phyloP scores from a whole-genome alignment of 1,139 yeast species.

The Geotrichum macrosporum region DNA sequence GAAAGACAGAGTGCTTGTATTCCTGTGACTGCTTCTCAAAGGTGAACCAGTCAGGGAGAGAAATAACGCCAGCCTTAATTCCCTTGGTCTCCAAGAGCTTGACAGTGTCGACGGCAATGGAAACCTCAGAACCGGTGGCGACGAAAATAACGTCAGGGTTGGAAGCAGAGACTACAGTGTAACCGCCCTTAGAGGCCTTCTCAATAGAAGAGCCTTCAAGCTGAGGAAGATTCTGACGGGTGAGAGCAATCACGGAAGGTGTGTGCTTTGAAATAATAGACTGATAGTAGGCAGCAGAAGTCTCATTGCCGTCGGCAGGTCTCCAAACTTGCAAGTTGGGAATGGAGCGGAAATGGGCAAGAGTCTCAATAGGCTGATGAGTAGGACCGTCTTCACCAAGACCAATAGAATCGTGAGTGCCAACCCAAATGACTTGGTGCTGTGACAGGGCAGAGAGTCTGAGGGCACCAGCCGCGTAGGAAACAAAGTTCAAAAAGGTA shows the following conservation, averaged over 20 bases:
- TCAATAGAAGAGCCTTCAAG: constrained; percentile 89
- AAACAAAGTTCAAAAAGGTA: constrained; percentile 96
- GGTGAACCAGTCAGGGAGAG: constrained; percentile 88
- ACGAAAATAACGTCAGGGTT: constrained; percentile 76
- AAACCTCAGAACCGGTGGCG: constrained; percentile 96
- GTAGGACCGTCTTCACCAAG: constrained; percentile 99
- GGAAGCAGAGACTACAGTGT: constrained; percentile 56
- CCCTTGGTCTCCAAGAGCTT: constrained; percentile 64
- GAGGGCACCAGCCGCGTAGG: constrained; percentile 97
- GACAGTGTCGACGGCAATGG: constrained; percentile 76
- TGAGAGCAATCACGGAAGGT: constrained; percentile 86
- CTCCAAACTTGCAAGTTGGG: constrained; percentile 98
- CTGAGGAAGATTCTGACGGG: constrained; percentile 98
- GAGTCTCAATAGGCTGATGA: constrained; percentile 98
- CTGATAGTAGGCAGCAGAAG: constrained; percentile 88
- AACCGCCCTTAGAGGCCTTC: constrained; percentile 95
- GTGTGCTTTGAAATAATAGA: constrained; percentile 69
- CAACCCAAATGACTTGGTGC: constrained; percentile 94
- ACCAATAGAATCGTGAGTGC: constrained; percentile 98
- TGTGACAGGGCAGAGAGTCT: constrained; percentile 93
- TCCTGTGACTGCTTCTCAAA: constrained; percentile 78
- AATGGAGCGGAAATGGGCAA: constrained; percentile 94
- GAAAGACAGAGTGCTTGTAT: constrained; percentile 81
- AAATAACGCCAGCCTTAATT: constrained; percentile 74
- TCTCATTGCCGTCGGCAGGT: constrained; percentile 99